These are phyloP conservation scores for Xylariaceae sp. DNA, from an alignment of 2,329 filamentous ascomycete genomes.

Conservation along the genomic window DNA sequence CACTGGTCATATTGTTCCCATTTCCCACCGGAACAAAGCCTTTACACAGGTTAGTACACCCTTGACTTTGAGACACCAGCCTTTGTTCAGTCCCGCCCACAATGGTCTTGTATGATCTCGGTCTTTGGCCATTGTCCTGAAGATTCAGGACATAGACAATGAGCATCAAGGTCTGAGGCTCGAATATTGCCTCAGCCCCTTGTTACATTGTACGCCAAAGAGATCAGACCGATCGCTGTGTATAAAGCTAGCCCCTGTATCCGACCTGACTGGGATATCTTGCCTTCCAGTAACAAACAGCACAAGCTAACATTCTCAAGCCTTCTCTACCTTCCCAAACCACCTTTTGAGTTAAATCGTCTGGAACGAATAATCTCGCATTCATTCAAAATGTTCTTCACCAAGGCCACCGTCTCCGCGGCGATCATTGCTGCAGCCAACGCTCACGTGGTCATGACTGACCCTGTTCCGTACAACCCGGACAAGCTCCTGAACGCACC, in stretches of 20 bases:
- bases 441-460: conserved; percentile 73
- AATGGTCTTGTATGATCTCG: conserved; percentile 13
- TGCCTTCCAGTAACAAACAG: too few species aligned
- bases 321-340: conserved; percentile 16
- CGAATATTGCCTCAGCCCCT: too few species aligned
- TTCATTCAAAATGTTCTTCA: conserved; percentile 46
- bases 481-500: conserved; percentile 55
- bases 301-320: conserved; percentile 13
- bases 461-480: conserved; percentile 59
- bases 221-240: too few species aligned
- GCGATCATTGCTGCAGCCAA: conserved; percentile 56
- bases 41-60: conserved; percentile 19
- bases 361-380: conserved; percentile 36
- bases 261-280: too few species aligned
- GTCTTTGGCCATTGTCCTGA: background rate
- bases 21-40: conserved; percentile 18
- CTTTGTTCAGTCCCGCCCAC: conserved; percentile 5
- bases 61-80: conserved; percentile 1
- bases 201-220: too few species aligned
- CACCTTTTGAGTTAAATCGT: conserved; percentile 28
- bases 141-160: background rate
- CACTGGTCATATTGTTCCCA: too few species aligned
- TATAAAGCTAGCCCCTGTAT: too few species aligned
- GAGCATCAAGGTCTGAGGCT: too few species aligned
- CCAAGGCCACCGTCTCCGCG: conserved; percentile 46